Percentiles rank a stretch among this genome's conserved stretches.
phyloP scores from a whole-genome alignment of 495 filamentous ascomycete genomes.

The Penicillium lividum region DNA sequence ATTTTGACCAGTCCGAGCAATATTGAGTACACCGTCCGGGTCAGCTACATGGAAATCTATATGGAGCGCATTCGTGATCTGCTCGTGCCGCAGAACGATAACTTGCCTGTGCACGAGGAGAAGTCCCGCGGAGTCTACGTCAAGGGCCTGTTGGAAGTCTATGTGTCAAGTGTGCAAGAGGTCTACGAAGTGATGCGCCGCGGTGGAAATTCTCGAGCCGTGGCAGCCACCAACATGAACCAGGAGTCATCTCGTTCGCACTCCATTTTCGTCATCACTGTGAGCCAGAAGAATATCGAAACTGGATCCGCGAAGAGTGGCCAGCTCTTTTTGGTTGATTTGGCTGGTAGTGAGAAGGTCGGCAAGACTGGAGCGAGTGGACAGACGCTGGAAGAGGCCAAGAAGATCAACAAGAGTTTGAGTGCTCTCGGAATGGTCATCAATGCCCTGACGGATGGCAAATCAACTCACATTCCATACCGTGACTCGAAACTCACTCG shows the following conservation, averaged over 20 bases:
- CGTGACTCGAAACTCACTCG: slow-evolving; percentile 97
- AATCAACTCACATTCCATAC: slow-evolving; percentile 96
- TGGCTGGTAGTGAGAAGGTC: slow-evolving; percentile 97
- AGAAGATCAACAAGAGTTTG: slow-evolving; percentile 99
- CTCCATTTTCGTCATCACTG: slow-evolving; percentile 96
- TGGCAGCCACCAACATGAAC: slow-evolving; percentile 99
- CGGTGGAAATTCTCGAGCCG: slow-evolving; percentile 82
- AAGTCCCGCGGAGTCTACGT: slow-evolving; percentile 96
- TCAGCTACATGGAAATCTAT: slow-evolving; percentile 99
- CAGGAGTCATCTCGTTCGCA: slow-evolving; percentile 97
- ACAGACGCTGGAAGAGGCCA: slow-evolving; percentile 96
- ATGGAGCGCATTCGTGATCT: slow-evolving; percentile 98
- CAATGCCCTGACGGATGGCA: slow-evolving; percentile 94
- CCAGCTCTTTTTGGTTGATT: slow-evolving; percentile 93
- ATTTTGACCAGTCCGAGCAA: slow-evolving; percentile 87
- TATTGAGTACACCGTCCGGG: slow-evolving; percentile 96
- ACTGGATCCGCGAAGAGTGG: slow-evolving; percentile 96
- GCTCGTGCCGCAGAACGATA: slow-evolving; percentile 88
- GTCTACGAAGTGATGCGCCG: slow-evolving; percentile 97
- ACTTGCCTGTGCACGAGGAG: slow-evolving; percentile 94
- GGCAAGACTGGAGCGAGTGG: slow-evolving; percentile 98
- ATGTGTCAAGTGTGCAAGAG: slow-evolving; percentile 92
- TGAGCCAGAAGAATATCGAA: slow-evolving; percentile 97
- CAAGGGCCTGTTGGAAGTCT: slow-evolving; percentile 91
- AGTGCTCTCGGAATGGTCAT: slow-evolving; percentile 99